Evolutionary conservation across 306 rosid species (phyloP).

Genomic region (Sophora flavescens): DNA sequence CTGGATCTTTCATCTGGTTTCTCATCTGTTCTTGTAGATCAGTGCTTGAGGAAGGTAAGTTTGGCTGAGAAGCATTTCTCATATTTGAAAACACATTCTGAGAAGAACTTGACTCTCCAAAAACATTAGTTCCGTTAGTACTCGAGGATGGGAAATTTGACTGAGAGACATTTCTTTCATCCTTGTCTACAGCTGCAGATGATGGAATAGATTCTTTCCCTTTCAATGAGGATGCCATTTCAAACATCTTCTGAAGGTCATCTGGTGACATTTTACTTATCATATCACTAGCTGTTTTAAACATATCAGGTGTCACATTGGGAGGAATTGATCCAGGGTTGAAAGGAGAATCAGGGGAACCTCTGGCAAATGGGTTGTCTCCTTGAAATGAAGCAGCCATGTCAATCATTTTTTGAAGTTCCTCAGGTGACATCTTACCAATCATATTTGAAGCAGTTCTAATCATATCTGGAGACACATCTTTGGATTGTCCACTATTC

Average conservation of each 20-base stretch:
- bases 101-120: constrained; percentile 65
- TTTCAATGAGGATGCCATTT: constrained; percentile 74
- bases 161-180: constrained; percentile 48
- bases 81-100: constrained; percentile 52
- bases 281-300: constrained; percentile 86
- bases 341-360: constrained; percentile 57
- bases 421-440: constrained; percentile 85
- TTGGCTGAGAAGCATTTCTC: constrained; percentile 62
- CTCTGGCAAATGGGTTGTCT: constrained; percentile 52
- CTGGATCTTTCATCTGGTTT: constrained; percentile 97
- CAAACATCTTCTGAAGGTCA: constrained; percentile 91
- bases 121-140: constrained; percentile 44
- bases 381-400: constrained; percentile 86
- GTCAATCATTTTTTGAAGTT: constrained; percentile 79
- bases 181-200: constrained; percentile 47
- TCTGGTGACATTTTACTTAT: constrained; percentile 82
- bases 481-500: constrained; percentile 65
- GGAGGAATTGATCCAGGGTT: constrained; percentile 68
- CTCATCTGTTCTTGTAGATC: constrained; percentile 96
- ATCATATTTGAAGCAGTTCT: constrained; percentile 83
- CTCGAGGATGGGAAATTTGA: constrained; percentile 56
- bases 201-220: constrained; percentile 63
- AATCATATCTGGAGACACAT: constrained; percentile 82
- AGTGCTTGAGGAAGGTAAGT: constrained; percentile 70
- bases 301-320: constrained; percentile 81